Conservation (phyloP, 768 basidiomycete genomes). For the Dacryopinax spathularia region DNA sequence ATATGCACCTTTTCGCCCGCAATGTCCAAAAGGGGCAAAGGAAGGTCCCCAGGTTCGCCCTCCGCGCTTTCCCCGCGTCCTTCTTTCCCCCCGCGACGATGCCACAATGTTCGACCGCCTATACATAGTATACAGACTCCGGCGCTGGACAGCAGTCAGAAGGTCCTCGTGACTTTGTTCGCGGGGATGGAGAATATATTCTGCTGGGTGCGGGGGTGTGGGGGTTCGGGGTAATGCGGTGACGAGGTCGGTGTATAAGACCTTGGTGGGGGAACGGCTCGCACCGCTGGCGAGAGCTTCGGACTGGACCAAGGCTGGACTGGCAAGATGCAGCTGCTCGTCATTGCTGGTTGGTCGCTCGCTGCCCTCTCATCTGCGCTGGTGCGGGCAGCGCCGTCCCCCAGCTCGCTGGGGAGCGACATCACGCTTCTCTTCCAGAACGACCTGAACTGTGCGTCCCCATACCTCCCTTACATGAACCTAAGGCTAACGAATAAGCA, state of each 20-base stretch:
- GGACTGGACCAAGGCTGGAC: too few relatives aligned
- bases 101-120: background rate
- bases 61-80: background rate
- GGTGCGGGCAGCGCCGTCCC: background rate
- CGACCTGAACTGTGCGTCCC: conserved; percentile 21
- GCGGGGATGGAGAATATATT: too few relatives aligned
- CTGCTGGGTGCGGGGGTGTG: too few relatives aligned
- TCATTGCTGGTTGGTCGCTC: background rate
- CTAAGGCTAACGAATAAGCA: background rate
- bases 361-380: background rate
- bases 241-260: too few relatives aligned
- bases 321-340: background rate
- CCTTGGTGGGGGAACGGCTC: too few relatives aligned
- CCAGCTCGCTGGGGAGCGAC: background rate
- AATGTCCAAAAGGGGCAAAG: background rate
- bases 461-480: background rate
- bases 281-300: too few relatives aligned
- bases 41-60: background rate
- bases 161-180: too few relatives aligned
- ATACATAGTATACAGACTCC: too few relatives aligned
- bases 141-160: too few relatives aligned
- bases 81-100: background rate
- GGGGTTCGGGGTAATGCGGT: too few relatives aligned
- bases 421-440: conserved; percentile 25
- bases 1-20: background rate